Evolutionary conservation across 495 filamentous ascomycete species (phyloP).

Genomic region (Aspergillus hancockii): DNA sequence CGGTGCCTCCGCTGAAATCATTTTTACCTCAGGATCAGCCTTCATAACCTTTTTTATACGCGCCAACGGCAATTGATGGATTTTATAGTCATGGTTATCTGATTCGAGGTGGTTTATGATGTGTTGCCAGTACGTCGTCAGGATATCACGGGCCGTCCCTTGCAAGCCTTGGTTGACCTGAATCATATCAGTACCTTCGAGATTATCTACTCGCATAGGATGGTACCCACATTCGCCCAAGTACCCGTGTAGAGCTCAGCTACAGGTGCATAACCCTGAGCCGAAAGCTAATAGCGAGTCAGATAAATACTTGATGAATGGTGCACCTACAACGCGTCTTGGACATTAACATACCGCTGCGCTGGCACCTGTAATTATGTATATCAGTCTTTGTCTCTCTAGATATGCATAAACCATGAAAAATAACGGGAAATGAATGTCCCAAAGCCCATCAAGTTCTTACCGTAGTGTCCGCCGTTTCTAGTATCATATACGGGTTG

Average conservation of each 20-base stretch:
- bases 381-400: neutral
- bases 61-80: constrained; percentile 91
- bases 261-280: constrained; percentile 77
- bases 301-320: constrained; percentile 8
- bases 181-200: constrained; percentile 19
- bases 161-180: constrained; percentile 94
- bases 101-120: constrained; percentile 91
- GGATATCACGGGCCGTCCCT: constrained; percentile 91
- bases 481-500: constrained; percentile 74
- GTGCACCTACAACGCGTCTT: neutral
- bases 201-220: constrained; percentile 8
- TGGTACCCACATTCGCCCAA: constrained; percentile 81
- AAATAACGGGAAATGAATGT: neutral
- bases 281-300: constrained; percentile 56
- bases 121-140: constrained; percentile 98
- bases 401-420: constrained; percentile 1
- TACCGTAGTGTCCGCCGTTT: constrained; percentile 89
- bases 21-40: constrained; percentile 97
- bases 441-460: neutral
- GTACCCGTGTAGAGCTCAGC: constrained; percentile 88
- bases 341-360: constrained; percentile 63
- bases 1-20: constrained; percentile 98
- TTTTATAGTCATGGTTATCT: constrained; percentile 96
- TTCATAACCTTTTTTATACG: constrained; percentile 99
- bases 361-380: constrained; percentile 66